Evolutionary conservation across 352 stramenopile species (phyloP).

Genomic region (Phytopythium kandeliae): DNA sequence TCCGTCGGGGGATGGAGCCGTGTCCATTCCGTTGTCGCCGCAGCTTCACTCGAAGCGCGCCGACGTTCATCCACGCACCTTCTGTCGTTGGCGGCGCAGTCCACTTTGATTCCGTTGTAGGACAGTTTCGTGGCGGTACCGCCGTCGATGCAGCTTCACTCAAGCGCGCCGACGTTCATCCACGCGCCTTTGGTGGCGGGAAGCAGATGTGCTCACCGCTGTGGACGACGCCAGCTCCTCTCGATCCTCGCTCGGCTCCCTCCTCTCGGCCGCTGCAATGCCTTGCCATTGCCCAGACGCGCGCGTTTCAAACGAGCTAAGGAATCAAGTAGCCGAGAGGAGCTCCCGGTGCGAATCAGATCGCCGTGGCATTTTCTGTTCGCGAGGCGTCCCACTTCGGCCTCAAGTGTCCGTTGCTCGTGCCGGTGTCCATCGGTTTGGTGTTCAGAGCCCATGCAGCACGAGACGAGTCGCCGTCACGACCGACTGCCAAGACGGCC

Average conservation of each 20-base stretch:
- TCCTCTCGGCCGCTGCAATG: too few species aligned
- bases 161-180: background rate
- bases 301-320: background rate
- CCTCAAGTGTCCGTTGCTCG: too few species aligned
- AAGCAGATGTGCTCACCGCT: too few species aligned
- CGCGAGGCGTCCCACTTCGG: background rate
- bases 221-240: too few species aligned
- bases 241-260: too few species aligned
- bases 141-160: background rate
- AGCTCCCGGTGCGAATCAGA: conserved; percentile 2
- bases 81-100: background rate
- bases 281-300: too few species aligned
- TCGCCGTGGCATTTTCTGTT: background rate
- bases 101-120: too few species aligned
- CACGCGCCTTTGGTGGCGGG: background rate
- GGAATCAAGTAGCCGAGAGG: conserved; percentile 2
- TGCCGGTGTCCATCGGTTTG: too few species aligned
- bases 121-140: too few species aligned
- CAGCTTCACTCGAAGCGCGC: background rate
- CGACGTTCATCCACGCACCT: background rate
- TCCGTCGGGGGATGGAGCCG: too few species aligned
- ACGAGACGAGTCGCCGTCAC: background rate
- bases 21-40: too few species aligned
- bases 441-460: background rate
- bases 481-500: too few species aligned